A percentile compares a stretch with the other conserved stretches of the same genome.
These are phyloP conservation scores for Hymenoscyphus repandus DNA, from an alignment of 2,329 filamentous ascomycete genomes.

Conservation along the genomic window DNA sequence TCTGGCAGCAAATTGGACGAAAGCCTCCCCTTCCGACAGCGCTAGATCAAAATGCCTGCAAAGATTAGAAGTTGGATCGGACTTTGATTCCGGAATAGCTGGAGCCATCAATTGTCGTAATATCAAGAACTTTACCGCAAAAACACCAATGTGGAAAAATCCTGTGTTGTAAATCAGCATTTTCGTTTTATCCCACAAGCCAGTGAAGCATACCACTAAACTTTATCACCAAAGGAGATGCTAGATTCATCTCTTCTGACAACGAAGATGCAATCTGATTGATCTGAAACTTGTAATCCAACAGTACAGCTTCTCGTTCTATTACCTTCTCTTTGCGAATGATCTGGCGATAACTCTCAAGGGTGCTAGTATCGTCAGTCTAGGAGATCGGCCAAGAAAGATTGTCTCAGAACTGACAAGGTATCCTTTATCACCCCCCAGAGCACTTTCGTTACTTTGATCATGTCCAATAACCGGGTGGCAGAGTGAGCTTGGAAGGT, in stretches of 20 bases:
- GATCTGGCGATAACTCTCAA: constrained; percentile 7
- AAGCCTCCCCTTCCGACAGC: constrained; percentile 12
- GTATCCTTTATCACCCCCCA: constrained; percentile 5
- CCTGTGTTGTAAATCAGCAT: constrained; percentile 10
- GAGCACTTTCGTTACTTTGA: constrained; percentile 13
- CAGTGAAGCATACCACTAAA: neutral
- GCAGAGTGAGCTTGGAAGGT: constrained; percentile 33
- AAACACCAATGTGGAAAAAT: constrained; percentile 40
- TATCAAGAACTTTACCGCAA: constrained; percentile 37
- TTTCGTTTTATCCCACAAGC: neutral
- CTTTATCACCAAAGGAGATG: neutral
- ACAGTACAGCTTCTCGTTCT: constrained; percentile 17
- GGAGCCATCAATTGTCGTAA: constrained; percentile 42
- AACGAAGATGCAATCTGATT: constrained; percentile 13
- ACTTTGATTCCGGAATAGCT: constrained; percentile 39
- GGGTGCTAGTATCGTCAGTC: constrained; percentile 2
- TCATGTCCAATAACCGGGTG: constrained; percentile 30
- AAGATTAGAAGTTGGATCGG: constrained; percentile 25
- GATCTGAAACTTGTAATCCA: constrained; percentile 17
- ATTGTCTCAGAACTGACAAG: constrained; percentile 9
- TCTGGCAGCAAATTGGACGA: constrained; percentile 10
- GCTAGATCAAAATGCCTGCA: constrained; percentile 8
- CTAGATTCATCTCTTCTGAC: constrained; percentile 11
- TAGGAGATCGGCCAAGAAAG: neutral
- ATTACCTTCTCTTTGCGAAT: constrained; percentile 2